A percentile compares a stretch with the other conserved stretches of the same genome.
phyloP scores from a whole-genome alignment of 2,329 filamentous ascomycete genomes.

The Harringtonia lauricola region DNA sequence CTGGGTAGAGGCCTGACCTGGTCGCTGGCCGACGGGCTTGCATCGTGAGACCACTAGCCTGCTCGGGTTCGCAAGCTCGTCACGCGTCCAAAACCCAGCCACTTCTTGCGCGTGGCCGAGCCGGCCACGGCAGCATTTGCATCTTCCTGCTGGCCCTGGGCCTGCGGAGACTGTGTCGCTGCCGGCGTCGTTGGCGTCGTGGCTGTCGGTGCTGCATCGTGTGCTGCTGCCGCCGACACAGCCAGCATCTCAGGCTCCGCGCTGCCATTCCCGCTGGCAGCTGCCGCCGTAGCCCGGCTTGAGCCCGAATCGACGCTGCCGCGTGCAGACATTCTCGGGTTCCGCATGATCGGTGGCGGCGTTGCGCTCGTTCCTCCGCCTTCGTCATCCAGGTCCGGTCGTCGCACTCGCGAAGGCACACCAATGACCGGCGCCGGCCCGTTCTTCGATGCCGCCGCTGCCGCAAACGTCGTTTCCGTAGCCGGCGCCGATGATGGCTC shows the following conservation, averaged over 20 bases:
- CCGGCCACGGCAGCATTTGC: constrained; percentile 2
- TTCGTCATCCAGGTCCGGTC: constrained; percentile 26
- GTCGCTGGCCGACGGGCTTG: not conserved
- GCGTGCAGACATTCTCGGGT: constrained; percentile 14
- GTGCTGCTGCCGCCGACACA: not conserved
- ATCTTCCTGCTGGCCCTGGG: constrained; percentile 2
- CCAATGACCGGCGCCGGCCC: constrained; percentile 19
- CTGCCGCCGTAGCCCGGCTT: not conserved
- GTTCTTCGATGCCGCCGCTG: constrained; percentile 5
- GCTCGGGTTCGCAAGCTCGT: constrained; percentile 18
- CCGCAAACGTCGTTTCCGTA: constrained; percentile 12
- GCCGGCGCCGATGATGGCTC: constrained; percentile 15
- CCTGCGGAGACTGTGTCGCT: not conserved
- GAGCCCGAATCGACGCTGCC: constrained; percentile 8
- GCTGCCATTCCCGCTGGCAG: not conserved
- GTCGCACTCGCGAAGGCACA: constrained; percentile 27
- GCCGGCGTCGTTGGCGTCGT: not conserved
- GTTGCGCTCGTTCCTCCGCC: constrained; percentile 31
- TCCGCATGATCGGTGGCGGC: constrained; percentile 44
- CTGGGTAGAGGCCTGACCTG: not conserved
- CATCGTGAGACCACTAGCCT: constrained; percentile 10
- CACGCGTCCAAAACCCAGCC: constrained; percentile 22
- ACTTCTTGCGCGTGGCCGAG: constrained; percentile 14
- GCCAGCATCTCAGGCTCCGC: not conserved
- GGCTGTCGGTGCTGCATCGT: not conserved